Evolutionary conservation across 1,139 yeast genomes (phyloP).

Genomic region (Barnettozyma hawaiiensis): DNA sequence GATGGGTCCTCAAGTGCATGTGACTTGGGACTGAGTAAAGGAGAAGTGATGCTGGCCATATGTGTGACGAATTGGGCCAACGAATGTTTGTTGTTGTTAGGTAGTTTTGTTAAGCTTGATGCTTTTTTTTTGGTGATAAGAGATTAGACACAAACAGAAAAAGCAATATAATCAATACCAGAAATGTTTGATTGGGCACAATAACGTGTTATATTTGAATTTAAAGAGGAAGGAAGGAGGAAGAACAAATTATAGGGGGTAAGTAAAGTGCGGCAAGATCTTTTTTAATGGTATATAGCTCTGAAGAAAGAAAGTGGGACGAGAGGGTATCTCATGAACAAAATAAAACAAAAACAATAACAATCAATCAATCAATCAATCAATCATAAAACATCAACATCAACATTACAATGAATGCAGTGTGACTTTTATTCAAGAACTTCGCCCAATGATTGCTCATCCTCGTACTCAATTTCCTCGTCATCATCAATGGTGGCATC

Average conservation of each 20-base stretch:
- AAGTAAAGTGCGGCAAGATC: neutral
- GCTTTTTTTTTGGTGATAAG: no score
- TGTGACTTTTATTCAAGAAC: conserved; percentile 24
- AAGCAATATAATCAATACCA: neutral
- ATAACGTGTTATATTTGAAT: neutral
- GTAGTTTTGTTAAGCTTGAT: no score
- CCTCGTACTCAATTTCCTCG: conserved; percentile 54
- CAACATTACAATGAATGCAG: no score
- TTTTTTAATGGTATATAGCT: neutral
- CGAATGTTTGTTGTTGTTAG: no score
- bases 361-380: no score
- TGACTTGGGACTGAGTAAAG: conserved; percentile 10
- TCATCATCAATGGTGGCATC: conserved; percentile 86
- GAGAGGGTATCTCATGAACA: neutral
- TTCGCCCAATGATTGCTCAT: conserved; percentile 27
- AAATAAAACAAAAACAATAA: no score
- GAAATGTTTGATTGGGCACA: neutral
- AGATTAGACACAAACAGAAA: no score
- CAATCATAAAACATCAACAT: neutral
- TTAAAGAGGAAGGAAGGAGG: no score
- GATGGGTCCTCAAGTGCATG: conserved; percentile 15
- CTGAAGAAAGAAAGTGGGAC: neutral
- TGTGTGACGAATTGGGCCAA: neutral
- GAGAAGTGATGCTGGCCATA: conserved; percentile 8
- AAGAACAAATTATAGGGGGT: neutral